These are phyloP conservation scores for Chalciporus chontae DNA, from an alignment of 768 basidiomycete species.

Conservation along the genomic window DNA sequence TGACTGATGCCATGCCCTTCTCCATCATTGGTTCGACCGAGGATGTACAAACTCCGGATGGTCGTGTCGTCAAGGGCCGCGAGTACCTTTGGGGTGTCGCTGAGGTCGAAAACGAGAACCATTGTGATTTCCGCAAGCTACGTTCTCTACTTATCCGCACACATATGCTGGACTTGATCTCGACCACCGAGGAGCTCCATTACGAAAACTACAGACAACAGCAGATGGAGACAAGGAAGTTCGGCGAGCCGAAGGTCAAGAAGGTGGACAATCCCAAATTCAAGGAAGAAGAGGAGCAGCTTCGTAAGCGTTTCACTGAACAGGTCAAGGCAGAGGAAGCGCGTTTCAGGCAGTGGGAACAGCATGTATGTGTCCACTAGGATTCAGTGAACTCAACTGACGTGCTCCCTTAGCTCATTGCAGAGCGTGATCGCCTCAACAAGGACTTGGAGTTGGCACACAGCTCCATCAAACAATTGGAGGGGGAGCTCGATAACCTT, in stretches of 20 bases:
- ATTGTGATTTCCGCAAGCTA: constrained; percentile 98
- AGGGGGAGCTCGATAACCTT: constrained; percentile 86
- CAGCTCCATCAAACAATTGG: constrained; percentile 87
- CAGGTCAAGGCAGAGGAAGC: constrained; percentile 99
- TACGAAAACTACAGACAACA: constrained; percentile 98
- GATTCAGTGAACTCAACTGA: constrained; percentile 11
- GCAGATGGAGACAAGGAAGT: constrained; percentile 99
- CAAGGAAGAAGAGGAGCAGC: constrained; percentile 97
- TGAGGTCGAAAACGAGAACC: constrained; percentile 98
- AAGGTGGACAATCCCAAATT: constrained; percentile 99
- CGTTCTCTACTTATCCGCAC: constrained; percentile 94
- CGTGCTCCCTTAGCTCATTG: constrained; percentile 68
- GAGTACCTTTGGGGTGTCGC: constrained; percentile 99
- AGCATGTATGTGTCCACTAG: constrained; percentile 63
- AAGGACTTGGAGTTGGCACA: constrained; percentile 95
- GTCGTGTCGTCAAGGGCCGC: constrained; percentile 91
- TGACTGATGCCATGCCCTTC: constrained; percentile 93
- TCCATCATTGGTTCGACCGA: constrained; percentile 97
- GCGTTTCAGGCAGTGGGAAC: constrained; percentile 98
- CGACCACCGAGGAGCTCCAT: constrained; percentile 91
- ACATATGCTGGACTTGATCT: constrained; percentile 97
- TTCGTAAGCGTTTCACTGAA: constrained; percentile 97
- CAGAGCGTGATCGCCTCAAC: constrained; percentile 97
- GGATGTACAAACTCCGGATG: constrained; percentile 89
- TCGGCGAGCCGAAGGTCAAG: constrained; percentile 97